These are phyloP conservation scores for Moesziomyces sp. DNA, from an alignment of 1,284 basidiomycete genomes.

Conservation along the genomic window DNA sequence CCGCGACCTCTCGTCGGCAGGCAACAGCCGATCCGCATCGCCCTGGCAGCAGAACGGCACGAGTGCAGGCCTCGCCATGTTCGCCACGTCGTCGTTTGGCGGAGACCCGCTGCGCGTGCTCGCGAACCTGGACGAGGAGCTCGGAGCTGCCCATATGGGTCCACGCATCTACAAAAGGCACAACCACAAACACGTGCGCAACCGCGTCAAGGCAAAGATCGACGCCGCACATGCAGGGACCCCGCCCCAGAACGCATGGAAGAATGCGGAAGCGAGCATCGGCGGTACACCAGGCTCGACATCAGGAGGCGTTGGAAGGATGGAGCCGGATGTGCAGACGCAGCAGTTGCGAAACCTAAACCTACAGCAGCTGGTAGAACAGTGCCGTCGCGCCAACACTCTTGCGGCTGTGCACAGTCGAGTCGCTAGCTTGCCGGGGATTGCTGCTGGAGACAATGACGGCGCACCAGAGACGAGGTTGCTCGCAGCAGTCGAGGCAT, in stretches of 20 bases:
- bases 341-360: conserved; percentile 6
- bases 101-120: conserved; percentile 41
- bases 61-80: conserved; percentile 41
- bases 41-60: conserved; percentile 30
- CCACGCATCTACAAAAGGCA: conserved; percentile 44
- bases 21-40: conserved; percentile 21
- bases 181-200: conserved; percentile 39
- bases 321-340: conserved; percentile 4
- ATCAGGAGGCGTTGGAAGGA: neutral
- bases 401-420: conserved; percentile 13
- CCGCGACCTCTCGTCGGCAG: conserved; percentile 33
- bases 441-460: neutral
- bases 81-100: conserved; percentile 30
- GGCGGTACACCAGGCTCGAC: neutral
- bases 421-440: neutral
- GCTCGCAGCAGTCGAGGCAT: conserved; percentile 8
- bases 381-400: conserved; percentile 19
- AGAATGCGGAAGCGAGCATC: too few species aligned
- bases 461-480: conserved; percentile 3
- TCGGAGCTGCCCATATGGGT: conserved; percentile 47
- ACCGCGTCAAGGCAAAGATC: conserved; percentile 26
- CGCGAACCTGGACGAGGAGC: conserved; percentile 37
- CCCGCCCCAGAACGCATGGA: neutral
- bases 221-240: conserved; percentile 10
- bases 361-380: conserved; percentile 30